Conservation (phyloP, 345 rosid species). For the Combretum micranthum region DNA sequence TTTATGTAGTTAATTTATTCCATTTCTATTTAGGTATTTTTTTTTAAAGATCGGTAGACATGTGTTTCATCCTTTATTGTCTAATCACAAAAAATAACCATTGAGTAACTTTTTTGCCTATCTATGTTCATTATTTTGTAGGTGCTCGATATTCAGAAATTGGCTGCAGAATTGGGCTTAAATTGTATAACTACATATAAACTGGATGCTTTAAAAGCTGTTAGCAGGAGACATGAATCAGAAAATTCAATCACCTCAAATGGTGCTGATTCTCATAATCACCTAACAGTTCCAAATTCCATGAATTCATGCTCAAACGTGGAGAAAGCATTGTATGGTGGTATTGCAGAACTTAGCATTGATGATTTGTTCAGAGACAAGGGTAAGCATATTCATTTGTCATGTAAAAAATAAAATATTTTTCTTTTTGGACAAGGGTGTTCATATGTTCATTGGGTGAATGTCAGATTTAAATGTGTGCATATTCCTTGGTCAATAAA, state of each 20-base stretch:
- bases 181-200: conserved; percentile 73
- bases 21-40: too few species aligned
- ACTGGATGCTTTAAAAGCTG: conserved; percentile 88
- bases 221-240: conserved; percentile 38
- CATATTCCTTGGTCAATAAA: background rate
- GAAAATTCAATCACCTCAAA: conserved; percentile 16
- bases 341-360: conserved; percentile 21
- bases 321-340: conserved; percentile 20
- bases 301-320: conserved; percentile 18
- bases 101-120: too few species aligned
- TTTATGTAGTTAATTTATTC: too few species aligned
- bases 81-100: too few species aligned
- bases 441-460: too few species aligned
- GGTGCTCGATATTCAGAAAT: conserved; percentile 72
- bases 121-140: conserved; percentile 8
- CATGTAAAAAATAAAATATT: too few species aligned
- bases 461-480: too few species aligned
- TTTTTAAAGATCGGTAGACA: too few species aligned
- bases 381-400: background rate
- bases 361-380: conserved; percentile 7
- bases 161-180: conserved; percentile 85
- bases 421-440: too few species aligned
- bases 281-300: conserved; percentile 23
- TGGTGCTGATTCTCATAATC: conserved; percentile 17
- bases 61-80: too few species aligned